phyloP scores from a whole-genome alignment of 352 stramenopile species.

The Phytopythium boreale region DNA sequence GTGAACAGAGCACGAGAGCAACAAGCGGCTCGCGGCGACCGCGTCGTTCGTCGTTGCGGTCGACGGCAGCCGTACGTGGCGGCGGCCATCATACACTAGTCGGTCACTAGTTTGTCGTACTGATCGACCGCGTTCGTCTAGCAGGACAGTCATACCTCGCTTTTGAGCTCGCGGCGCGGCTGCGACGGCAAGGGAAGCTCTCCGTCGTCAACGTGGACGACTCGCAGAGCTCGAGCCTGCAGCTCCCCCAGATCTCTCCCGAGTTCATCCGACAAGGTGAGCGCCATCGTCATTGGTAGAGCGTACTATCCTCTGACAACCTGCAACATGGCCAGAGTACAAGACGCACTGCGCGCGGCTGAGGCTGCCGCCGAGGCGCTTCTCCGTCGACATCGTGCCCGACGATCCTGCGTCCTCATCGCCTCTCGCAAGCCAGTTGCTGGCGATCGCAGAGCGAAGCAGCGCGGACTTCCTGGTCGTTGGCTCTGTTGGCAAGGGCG shows the following conservation, averaged over 20 bases:
- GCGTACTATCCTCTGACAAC: background rate
- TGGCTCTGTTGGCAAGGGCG: constrained; percentile 55
- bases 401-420: background rate
- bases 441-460: constrained; percentile 23
- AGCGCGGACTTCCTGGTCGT: constrained; percentile 50
- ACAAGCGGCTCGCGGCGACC: constrained; percentile 37
- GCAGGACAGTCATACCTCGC: constrained; percentile 61
- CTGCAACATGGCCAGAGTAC: constrained; percentile 34
- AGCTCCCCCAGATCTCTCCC: constrained; percentile 53
- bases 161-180: constrained; percentile 41
- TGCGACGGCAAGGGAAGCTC: constrained; percentile 49
- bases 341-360: constrained; percentile 38
- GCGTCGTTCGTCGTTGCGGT: constrained; percentile 51
- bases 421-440: constrained; percentile 28
- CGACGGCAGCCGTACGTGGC: constrained; percentile 59
- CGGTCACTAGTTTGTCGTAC: background rate
- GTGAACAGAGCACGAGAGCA: constrained; percentile 32
- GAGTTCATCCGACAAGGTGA: constrained; percentile 58
- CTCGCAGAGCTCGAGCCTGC: constrained; percentile 33
- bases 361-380: constrained; percentile 32
- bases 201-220: constrained; percentile 49
- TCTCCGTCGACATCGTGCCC: constrained; percentile 20
- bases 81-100: background rate
- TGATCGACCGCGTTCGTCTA: background rate
- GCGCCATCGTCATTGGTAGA: background rate